Base-by-base conservation (phyloP, 2,329 filamentous ascomycete genomes). In the Nemania bipapillata region DNA sequence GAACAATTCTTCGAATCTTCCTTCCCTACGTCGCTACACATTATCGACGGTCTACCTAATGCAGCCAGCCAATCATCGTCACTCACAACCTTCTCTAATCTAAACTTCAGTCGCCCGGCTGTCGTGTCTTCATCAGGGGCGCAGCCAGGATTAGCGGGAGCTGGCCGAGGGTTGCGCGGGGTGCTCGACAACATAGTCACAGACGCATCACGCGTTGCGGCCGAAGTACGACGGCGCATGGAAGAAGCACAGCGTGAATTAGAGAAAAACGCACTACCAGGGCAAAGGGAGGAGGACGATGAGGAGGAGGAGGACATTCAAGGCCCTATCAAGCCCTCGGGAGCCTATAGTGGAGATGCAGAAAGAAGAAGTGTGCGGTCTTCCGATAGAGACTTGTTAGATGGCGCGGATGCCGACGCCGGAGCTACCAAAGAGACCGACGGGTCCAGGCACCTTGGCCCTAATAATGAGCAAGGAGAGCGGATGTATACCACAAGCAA, bases 1-100 rank as follows among this genome's bases (percentile, higher is more conserved):
- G 95, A 99, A 77, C 92, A 96, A 74, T 99, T 99, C 82, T 99
- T 99, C 79, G 96, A 99, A 81, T 92, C 93, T 0, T 96, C 94
- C 47, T 97, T 98, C 82, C 93, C 95, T 0, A 90, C 92, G 59
- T 97, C 94, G 1, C 96, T 99, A 87, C 93, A 92, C 76, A 90
- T 97, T 54, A 90, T 92, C 26, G 92, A 96, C 12, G 86, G 86
- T 30, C 76, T 88, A 2, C 77, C 79, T 8, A 79, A 65, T 53
- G 62, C 79, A 4, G 71, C 78, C 82, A 50, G 76, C 83, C 4
- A 86, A 40, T 74, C 88, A 5, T 86, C 87, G 1, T 90, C 91
- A 61, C 89, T 97, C 20, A 97, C 93, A 0, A 97, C 93, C 0
- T 97, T 97, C 81, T 89, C 92, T 55, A 88, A 88, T 65, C 85